Evolutionary conservation across 2,329 filamentous ascomycete species (phyloP).

Genomic region (Corinectria fuckeliana): DNA sequence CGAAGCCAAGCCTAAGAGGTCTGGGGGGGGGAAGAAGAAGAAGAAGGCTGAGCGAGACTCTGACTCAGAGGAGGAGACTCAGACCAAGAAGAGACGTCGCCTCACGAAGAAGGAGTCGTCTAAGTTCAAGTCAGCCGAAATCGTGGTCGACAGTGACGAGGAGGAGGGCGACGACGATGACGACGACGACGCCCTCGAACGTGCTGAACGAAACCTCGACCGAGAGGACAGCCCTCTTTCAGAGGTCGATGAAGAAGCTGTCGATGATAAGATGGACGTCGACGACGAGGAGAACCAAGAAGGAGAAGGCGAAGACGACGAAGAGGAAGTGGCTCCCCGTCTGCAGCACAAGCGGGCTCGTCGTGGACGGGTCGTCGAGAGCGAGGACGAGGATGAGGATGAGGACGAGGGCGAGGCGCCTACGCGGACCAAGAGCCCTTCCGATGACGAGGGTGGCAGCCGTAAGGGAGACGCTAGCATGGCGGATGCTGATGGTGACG

Average conservation of each 20-base stretch:
- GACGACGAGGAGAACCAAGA: slow-evolving; percentile 48
- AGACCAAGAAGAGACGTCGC: slow-evolving; percentile 68
- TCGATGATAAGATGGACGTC: slow-evolving; percentile 58
- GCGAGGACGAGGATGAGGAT: slow-evolving; percentile 63
- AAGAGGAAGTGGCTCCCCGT: slow-evolving; percentile 55
- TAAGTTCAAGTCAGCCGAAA: slow-evolving; percentile 88
- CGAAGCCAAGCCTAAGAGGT: slow-evolving; percentile 52
- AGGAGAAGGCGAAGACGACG: slow-evolving; percentile 57
- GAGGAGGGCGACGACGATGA: slow-evolving; percentile 52
- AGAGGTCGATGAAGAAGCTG: slow-evolving; percentile 46
- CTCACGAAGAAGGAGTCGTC: slow-evolving; percentile 56
- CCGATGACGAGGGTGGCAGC: slow-evolving; percentile 34
- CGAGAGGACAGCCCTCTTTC: slow-evolving; percentile 45
- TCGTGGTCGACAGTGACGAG: slow-evolving; percentile 79
- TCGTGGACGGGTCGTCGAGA: slow-evolving; percentile 60
- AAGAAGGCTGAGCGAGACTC: slow-evolving; percentile 49
- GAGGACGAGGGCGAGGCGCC: slow-evolving; percentile 44
- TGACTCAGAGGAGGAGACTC: slow-evolving; percentile 50
- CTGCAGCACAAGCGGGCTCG: slow-evolving; percentile 54
- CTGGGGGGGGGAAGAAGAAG: slow-evolving; percentile 53
- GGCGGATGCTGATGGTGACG: slow-evolving; percentile 45
- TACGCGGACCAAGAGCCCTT: slow-evolving; percentile 24
- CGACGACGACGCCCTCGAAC: slow-evolving; percentile 52
- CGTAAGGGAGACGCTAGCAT: slow-evolving; percentile 48
- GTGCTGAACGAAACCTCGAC: slow-evolving; percentile 51